phyloP scores from a whole-genome alignment of 441 rosid genomes.

The Populus hybrid region DNA sequence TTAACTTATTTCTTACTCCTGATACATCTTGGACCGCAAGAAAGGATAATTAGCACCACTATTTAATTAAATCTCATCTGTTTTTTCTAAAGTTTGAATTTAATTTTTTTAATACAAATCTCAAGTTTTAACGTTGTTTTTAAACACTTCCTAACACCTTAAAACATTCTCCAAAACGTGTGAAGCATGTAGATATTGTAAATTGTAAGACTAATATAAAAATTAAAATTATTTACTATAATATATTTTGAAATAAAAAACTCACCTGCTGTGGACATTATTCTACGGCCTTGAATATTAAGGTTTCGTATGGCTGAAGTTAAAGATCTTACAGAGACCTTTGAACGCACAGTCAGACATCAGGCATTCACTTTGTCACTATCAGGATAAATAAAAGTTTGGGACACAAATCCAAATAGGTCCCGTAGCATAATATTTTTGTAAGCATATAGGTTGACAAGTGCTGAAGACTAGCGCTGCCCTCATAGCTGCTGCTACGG shows the following conservation, averaged over 20 bases:
- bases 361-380: conserved; percentile 7
- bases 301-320: conserved; percentile 24
- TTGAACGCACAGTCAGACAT: not conserved
- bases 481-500: not conserved
- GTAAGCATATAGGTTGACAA: not conserved
- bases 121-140: no score
- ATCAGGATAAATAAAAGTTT: not conserved
- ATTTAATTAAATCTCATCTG: no score
- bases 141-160: no score
- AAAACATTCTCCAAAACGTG: not conserved
- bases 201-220: no score
- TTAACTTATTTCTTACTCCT: no score
- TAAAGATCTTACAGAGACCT: not conserved
- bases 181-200: not conserved
- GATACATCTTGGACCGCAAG: no score
- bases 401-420: not conserved
- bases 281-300: not conserved
- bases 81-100: no score
- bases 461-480: not conserved
- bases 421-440: not conserved
- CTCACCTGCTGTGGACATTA: not conserved
- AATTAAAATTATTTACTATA: no score
- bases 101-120: no score
- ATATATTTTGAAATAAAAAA: no score
- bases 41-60: no score